Conservation (phyloP, 2,329 filamentous ascomycete species). For the Talaromyces sp. region DNA sequence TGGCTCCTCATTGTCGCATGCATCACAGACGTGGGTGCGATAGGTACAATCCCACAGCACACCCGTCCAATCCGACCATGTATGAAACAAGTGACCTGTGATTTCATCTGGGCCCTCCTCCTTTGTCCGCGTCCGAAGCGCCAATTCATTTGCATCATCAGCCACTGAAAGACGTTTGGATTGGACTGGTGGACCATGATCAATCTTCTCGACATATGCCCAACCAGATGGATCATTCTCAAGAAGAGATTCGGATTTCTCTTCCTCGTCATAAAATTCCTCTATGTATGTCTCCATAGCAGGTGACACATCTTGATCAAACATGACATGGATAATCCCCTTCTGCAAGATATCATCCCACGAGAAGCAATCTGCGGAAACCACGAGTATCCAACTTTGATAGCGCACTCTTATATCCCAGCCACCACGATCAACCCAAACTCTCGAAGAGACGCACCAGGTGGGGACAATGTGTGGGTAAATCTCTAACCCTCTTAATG, state of each 20-base stretch:
- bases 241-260: constrained; percentile 12
- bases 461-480: constrained; percentile 7
- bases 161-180: constrained; percentile 3
- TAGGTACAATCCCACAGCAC: constrained; percentile 13
- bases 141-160: constrained; percentile 2
- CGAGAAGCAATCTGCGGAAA: constrained; percentile 5
- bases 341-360: constrained; percentile 17
- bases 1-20: constrained; percentile 1
- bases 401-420: not conserved
- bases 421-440: not conserved
- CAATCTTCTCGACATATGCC: constrained; percentile 7
- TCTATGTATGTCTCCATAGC: constrained; percentile 16
- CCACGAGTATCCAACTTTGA: constrained; percentile 11
- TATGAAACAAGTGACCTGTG: not conserved
- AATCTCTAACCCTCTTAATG: constrained; percentile 3
- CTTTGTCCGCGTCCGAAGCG: not conserved
- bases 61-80: not conserved
- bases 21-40: not conserved
- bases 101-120: not conserved
- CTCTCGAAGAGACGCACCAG: not conserved
- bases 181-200: constrained; percentile 5
- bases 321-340: constrained; percentile 16
- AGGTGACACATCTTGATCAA: constrained; percentile 17
- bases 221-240: not conserved
- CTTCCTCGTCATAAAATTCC: not conserved